These are phyloP conservation scores for Fusarium mangiferae DNA, from an alignment of 2,329 filamentous ascomycete species.

Conservation along the genomic window DNA sequence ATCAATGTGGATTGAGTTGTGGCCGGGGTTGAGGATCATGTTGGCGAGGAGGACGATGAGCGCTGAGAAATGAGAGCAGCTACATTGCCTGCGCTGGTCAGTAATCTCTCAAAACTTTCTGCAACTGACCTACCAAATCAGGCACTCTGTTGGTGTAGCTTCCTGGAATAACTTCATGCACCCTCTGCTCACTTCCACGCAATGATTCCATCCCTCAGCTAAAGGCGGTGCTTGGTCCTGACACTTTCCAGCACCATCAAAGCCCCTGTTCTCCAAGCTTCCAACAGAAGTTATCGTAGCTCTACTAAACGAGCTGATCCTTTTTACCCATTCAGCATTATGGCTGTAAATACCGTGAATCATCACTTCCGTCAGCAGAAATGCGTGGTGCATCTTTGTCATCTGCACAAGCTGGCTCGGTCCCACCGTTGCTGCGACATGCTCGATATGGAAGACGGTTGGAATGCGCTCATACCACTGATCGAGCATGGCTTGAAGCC, in stretches of 20 bases:
- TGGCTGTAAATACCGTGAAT: conserved; percentile 54
- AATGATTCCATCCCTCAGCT: conserved; percentile 47
- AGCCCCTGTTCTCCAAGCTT: conserved; percentile 16
- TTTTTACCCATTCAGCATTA: conserved; percentile 51
- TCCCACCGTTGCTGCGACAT: conserved; percentile 45
- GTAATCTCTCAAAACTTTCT: not conserved
- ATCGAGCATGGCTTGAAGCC: conserved; percentile 48
- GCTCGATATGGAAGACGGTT: conserved; percentile 47
- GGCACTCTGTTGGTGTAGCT: conserved; percentile 45
- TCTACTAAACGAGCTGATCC: conserved; percentile 44
- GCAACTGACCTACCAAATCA: conserved; percentile 44
- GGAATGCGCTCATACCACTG: conserved; percentile 52
- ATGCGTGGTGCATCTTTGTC: conserved; percentile 52
- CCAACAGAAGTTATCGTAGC: conserved; percentile 34
- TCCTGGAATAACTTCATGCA: conserved; percentile 49
- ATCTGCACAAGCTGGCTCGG: conserved; percentile 48
- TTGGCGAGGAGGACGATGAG: conserved; percentile 50
- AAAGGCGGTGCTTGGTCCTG: conserved; percentile 27
- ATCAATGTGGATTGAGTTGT: conserved; percentile 42
- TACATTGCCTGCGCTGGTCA: conserved; percentile 40
- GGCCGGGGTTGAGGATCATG: conserved; percentile 45
- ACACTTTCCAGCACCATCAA: not conserved
- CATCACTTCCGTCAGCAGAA: conserved; percentile 50
- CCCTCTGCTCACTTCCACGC: conserved; percentile 48
- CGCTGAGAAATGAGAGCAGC: conserved; percentile 47